Evolutionary conservation across 148 eudicot genomes (phyloP).

Genomic region (Amaranthus cruentus): DNA sequence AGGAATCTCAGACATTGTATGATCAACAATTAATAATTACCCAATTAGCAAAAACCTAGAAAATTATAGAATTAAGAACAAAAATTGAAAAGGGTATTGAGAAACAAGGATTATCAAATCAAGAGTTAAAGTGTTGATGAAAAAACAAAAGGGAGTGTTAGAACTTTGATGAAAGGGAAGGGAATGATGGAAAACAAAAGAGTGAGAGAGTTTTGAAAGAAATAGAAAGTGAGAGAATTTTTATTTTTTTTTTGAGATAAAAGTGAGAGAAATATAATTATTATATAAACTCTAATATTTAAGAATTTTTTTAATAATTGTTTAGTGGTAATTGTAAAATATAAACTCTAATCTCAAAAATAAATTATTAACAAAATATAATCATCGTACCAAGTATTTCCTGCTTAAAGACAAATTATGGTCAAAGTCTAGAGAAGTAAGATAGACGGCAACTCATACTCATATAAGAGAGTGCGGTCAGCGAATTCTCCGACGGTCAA

Average conservation of each 20-base stretch:
- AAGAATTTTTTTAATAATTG: too few relatives aligned
- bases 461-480: too few relatives aligned
- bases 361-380: too few relatives aligned
- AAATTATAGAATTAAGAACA: background rate
- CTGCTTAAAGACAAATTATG: too few relatives aligned
- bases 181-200: background rate
- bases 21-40: background rate
- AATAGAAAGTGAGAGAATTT: background rate
- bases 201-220: background rate
- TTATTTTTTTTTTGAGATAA: background rate
- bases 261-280: background rate
- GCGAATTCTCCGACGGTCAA: too few relatives aligned
- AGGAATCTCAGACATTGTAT: conserved; percentile 59
- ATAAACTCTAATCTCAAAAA: too few relatives aligned
- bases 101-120: conserved; percentile 2
- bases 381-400: too few relatives aligned
- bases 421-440: too few relatives aligned
- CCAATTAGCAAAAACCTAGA: conserved; percentile 1
- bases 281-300: background rate
- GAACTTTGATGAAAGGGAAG: conserved; percentile 13
- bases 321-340: too few relatives aligned
- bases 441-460: too few relatives aligned
- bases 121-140: conserved; percentile 2
- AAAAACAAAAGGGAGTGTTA: conserved; percentile 1
- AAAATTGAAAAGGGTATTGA: background rate